A percentile compares a stretch with the other conserved stretches of the same genome.
Conservation (phyloP, 345 rosid genomes). For the Eucalyptus victrix region DNA sequence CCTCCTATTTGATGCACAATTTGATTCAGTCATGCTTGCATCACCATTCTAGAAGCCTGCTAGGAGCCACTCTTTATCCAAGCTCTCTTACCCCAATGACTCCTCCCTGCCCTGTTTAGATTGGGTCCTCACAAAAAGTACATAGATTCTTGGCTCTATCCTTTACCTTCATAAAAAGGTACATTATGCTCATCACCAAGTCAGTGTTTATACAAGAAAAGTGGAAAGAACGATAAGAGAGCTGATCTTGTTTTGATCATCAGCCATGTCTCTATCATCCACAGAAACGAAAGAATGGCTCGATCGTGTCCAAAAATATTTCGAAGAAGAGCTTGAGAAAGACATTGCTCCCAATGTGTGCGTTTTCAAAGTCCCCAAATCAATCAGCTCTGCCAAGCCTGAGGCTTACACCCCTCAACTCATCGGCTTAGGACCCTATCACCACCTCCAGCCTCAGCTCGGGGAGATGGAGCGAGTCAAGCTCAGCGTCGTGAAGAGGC, state of each 20-base stretch:
- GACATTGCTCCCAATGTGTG: not conserved
- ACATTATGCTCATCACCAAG: too few relatives aligned
- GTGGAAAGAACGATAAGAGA: not conserved
- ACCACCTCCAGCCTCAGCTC: not conserved
- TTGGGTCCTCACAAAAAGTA: too few relatives aligned
- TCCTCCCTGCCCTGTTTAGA: too few relatives aligned
- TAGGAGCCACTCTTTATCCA: too few relatives aligned
- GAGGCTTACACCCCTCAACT: not conserved
- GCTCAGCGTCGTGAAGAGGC: not conserved
- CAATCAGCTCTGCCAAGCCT: not conserved
- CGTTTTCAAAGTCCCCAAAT: not conserved
- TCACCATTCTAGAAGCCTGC: too few relatives aligned
- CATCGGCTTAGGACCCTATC: not conserved
- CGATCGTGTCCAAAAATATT: not conserved
- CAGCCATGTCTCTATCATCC: not conserved
- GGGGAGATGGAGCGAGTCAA: not conserved
- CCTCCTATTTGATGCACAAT: too few relatives aligned
- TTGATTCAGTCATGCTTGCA: fast-evolving
- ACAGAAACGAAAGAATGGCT: not conserved
- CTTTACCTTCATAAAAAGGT: too few relatives aligned
- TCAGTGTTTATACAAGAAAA: not conserved
- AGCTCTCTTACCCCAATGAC: too few relatives aligned
- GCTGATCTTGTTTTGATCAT: not conserved
- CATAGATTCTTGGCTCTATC: too few relatives aligned
- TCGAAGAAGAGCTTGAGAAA: not conserved